These are phyloP conservation scores for Mucor saturninus DNA, from an alignment of 371 early-diverging fungal species.

Conservation along the genomic window DNA sequence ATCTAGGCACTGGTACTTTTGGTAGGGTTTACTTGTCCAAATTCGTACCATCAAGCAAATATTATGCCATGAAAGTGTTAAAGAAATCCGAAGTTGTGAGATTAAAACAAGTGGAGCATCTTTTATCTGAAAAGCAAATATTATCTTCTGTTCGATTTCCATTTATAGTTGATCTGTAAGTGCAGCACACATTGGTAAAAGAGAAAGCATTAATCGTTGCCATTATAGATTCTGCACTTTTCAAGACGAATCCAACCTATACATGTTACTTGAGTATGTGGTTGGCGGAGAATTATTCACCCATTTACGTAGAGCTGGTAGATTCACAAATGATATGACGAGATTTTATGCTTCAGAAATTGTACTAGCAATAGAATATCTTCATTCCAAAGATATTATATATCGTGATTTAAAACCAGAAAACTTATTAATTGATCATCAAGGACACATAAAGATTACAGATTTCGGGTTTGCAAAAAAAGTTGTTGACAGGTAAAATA, in stretches of 20 bases:
- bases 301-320: constrained; percentile 78
- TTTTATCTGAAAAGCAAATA: constrained; percentile 38
- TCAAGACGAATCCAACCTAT: constrained; percentile 80
- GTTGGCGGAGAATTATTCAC: constrained; percentile 90
- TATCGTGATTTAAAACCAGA: constrained; percentile 92
- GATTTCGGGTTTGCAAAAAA: constrained; percentile 95
- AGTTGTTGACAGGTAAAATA: constrained; percentile 38
- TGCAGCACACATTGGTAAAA: background rate
- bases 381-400: constrained; percentile 81
- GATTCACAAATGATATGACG: constrained; percentile 85
- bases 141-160: constrained; percentile 35
- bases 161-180: constrained; percentile 48
- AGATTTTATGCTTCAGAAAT: constrained; percentile 68
- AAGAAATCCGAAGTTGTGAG: constrained; percentile 92
- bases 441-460: constrained; percentile 91
- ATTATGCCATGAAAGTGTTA: constrained; percentile 94
- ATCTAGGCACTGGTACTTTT: constrained; percentile 91
- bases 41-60: constrained; percentile 67
- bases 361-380: constrained; percentile 73
- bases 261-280: constrained; percentile 92
- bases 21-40: constrained; percentile 90
- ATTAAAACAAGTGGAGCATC: constrained; percentile 75
- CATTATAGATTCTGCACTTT: constrained; percentile 64
- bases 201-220: background rate
- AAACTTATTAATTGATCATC: constrained; percentile 77